Conservation (phyloP, 805 yeast species). For the Saccharomycopsis javanensis region DNA sequence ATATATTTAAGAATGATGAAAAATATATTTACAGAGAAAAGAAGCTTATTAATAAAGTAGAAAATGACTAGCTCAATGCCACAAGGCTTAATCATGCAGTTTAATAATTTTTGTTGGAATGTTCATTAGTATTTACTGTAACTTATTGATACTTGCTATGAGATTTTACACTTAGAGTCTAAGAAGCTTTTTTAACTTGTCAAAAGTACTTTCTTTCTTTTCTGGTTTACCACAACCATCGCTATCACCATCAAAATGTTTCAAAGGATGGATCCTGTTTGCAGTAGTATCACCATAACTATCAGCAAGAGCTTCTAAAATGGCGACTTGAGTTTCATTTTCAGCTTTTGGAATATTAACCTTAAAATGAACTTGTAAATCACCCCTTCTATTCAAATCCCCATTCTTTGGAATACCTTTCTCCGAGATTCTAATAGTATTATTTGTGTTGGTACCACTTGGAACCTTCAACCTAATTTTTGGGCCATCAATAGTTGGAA, state of each 20-base stretch:
- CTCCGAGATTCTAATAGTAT: slow-evolving; percentile 64
- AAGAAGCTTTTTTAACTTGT: slow-evolving; percentile 16
- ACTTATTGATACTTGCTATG: background rate
- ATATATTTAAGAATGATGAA: background rate
- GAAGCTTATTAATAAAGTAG: background rate
- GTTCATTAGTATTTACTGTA: background rate
- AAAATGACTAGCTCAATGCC: no score
- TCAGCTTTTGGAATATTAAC: slow-evolving; percentile 67
- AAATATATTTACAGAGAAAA: background rate
- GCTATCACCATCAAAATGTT: slow-evolving; percentile 16
- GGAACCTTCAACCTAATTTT: slow-evolving; percentile 70
- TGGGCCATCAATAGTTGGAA: slow-evolving; percentile 86
- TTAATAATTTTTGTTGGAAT: background rate
- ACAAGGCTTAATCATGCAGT: background rate
- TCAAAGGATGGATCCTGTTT: slow-evolving; percentile 48
- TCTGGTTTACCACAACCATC: background rate
- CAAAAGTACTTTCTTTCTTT: slow-evolving; percentile 15
- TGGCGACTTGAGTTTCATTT: slow-evolving; percentile 76
- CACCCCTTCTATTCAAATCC: slow-evolving; percentile 57
- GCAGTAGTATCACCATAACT: slow-evolving; percentile 76
- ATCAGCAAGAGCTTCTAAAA: slow-evolving; percentile 91
- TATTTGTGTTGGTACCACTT: slow-evolving; percentile 74
- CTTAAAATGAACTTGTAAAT: slow-evolving; percentile 62
- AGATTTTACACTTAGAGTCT: background rate
- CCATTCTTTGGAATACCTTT: slow-evolving; percentile 72